Evolutionary conservation across 2,329 filamentous ascomycete species (phyloP).

Genomic region (Rhinocladiella mackenziei): DNA sequence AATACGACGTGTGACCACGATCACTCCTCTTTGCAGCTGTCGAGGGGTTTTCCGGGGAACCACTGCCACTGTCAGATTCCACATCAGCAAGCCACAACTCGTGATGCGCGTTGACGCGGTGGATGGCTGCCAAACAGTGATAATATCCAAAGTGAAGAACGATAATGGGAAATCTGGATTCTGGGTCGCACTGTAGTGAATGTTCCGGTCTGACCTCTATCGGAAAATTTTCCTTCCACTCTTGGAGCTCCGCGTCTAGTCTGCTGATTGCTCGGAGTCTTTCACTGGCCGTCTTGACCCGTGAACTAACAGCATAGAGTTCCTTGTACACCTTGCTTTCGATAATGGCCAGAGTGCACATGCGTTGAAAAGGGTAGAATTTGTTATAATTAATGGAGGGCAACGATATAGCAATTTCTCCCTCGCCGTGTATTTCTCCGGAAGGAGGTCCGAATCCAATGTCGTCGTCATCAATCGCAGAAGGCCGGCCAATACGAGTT

Average conservation of each 20-base stretch:
- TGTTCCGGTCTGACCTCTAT: constrained; percentile 12
- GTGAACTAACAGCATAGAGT: constrained; percentile 8
- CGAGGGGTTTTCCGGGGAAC: background rate
- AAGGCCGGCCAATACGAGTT: constrained; percentile 10
- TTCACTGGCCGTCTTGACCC: constrained; percentile 8
- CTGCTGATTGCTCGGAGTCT: constrained; percentile 13
- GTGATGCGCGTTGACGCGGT: constrained; percentile 13
- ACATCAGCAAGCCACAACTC: constrained; percentile 13
- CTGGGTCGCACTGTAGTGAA: constrained; percentile 6
- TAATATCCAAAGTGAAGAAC: constrained; percentile 16
- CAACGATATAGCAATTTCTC: constrained; percentile 7
- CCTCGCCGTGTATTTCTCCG: background rate
- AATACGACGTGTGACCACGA: constrained; percentile 5
- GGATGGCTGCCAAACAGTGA: constrained; percentile 11
- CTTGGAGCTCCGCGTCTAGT: constrained; percentile 18
- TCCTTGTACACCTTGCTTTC: constrained; percentile 11
- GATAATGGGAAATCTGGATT: constrained; percentile 6
- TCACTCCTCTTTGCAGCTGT: background rate
- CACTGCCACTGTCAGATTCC: background rate
- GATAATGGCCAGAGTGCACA: constrained; percentile 12
- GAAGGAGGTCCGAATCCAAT: constrained; percentile 4
- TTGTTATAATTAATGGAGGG: background rate
- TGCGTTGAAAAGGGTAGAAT: constrained; percentile 13
- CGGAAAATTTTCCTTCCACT: constrained; percentile 15
- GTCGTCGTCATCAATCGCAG: constrained; percentile 15